Evolutionary conservation across 768 basidiomycete species (phyloP).

Genomic region (Megacollybia marginata): DNA sequence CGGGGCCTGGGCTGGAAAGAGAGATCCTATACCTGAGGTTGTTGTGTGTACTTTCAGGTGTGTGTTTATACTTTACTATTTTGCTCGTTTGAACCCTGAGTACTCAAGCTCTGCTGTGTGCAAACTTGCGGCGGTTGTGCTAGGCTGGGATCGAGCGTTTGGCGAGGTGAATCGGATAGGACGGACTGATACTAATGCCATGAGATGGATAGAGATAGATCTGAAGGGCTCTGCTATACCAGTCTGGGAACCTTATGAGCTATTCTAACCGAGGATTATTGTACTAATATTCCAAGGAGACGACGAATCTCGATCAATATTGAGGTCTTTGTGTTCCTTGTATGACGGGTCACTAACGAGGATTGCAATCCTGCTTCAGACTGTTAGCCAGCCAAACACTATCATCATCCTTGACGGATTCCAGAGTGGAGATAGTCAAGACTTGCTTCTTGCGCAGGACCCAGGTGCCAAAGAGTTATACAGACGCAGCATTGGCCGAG

Average conservation of each 20-base stretch:
- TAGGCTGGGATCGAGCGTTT: constrained; percentile 62
- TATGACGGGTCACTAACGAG: no score
- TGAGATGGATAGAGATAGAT: constrained; percentile 65
- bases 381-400: no score
- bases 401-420: no score
- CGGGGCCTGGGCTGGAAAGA: constrained; percentile 48
- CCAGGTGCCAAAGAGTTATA: no score
- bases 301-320: no score
- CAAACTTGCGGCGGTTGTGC: constrained; percentile 46
- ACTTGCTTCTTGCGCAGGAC: no score
- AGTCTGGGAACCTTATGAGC: constrained; percentile 50
- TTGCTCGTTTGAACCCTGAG: not conserved
- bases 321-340: no score
- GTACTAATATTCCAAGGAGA: no score
- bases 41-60: constrained; percentile 55
- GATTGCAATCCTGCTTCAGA: no score
- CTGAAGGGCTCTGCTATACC: constrained; percentile 46
- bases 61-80: constrained; percentile 8
- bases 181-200: constrained; percentile 32
- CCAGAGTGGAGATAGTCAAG: no score
- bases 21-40: constrained; percentile 40
- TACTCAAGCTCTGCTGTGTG: constrained; percentile 52
- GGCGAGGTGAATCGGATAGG: constrained; percentile 43
- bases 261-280: not conserved
- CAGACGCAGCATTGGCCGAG: no score